Evolutionary conservation across 1,284 basidiomycete genomes (phyloP).

Genomic region (Boletus holoroseus): DNA sequence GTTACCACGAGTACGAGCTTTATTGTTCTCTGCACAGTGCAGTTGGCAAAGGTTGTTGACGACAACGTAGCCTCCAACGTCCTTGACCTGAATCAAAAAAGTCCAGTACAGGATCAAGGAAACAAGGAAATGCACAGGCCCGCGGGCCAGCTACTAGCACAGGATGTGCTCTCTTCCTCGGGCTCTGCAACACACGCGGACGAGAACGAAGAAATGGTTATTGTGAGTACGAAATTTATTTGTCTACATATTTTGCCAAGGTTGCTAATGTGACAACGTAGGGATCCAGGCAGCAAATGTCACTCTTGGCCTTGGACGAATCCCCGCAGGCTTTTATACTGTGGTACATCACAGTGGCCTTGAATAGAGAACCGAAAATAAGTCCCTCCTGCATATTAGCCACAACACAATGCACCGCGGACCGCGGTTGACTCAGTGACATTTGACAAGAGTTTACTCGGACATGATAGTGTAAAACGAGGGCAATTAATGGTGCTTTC

Average conservation of each 20-base stretch:
- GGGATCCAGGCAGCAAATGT: conserved; percentile 1
- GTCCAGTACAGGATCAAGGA: no score
- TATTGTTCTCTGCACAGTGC: neutral
- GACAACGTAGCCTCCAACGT: neutral
- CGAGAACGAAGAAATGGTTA: neutral
- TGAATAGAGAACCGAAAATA: no score
- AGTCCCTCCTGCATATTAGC: no score
- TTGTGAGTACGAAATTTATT: neutral
- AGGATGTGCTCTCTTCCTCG: neutral
- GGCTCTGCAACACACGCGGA: neutral
- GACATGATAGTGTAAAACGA: conserved; percentile 1
- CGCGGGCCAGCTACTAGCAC: neutral
- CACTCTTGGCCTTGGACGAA: no score
- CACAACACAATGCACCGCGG: no score
- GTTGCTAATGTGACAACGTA: neutral
- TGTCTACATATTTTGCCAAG: no score
- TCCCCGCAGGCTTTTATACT: no score
- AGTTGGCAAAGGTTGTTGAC: neutral
- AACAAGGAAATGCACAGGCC: no score
- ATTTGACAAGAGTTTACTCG: neutral
- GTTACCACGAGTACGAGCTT: neutral
- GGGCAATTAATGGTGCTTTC: neutral
- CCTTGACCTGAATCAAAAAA: no score
- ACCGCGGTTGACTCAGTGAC: neutral
- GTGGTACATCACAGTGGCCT: no score